A percentile compares a stretch with the other conserved stretches of the same genome.
Evolutionary conservation across 2,329 filamentous ascomycete species (phyloP).

Genomic region (Diplodia seriata): DNA sequence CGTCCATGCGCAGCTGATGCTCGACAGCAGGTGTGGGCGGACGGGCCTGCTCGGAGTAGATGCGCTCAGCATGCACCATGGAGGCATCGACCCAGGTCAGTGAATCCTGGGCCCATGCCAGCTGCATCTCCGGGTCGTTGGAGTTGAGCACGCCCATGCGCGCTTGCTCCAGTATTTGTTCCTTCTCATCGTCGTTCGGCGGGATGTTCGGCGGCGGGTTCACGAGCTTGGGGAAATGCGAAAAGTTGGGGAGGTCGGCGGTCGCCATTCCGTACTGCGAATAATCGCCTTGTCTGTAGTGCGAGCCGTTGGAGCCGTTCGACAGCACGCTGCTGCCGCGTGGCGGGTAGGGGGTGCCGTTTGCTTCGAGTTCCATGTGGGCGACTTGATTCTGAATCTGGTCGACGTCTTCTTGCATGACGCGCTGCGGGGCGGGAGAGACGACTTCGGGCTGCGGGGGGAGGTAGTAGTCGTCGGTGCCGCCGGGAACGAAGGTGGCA

Average conservation of each 20-base stretch:
- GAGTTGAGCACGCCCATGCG: constrained; percentile 85
- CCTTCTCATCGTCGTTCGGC: constrained; percentile 91
- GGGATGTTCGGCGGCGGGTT: constrained; percentile 85
- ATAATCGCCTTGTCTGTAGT: constrained; percentile 44
- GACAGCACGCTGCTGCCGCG: constrained; percentile 33
- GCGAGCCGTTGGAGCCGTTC: constrained; percentile 34
- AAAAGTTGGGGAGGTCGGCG: constrained; percentile 76
- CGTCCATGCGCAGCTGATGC: constrained; percentile 85
- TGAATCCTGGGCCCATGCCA: constrained; percentile 94
- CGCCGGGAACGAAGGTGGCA: constrained; percentile 73
- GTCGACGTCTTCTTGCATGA: constrained; percentile 86
- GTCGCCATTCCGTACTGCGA: constrained; percentile 44
- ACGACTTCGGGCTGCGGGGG: constrained; percentile 66
- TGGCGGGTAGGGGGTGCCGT: constrained; percentile 40
- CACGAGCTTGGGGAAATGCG: constrained; percentile 85
- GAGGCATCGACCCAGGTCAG: constrained; percentile 87
- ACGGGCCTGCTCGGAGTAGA: constrained; percentile 66
- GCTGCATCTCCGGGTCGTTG: constrained; percentile 93
- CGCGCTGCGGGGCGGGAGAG: constrained; percentile 75
- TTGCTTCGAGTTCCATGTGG: constrained; percentile 83
- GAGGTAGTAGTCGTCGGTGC: constrained; percentile 72
- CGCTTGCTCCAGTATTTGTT: constrained; percentile 84
- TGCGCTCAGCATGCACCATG: constrained; percentile 75
- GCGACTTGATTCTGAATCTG: constrained; percentile 93
- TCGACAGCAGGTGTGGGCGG: constrained; percentile 84